phyloP scores from a whole-genome alignment of 2,329 filamentous ascomycete genomes.

The Knufia fluminis region DNA sequence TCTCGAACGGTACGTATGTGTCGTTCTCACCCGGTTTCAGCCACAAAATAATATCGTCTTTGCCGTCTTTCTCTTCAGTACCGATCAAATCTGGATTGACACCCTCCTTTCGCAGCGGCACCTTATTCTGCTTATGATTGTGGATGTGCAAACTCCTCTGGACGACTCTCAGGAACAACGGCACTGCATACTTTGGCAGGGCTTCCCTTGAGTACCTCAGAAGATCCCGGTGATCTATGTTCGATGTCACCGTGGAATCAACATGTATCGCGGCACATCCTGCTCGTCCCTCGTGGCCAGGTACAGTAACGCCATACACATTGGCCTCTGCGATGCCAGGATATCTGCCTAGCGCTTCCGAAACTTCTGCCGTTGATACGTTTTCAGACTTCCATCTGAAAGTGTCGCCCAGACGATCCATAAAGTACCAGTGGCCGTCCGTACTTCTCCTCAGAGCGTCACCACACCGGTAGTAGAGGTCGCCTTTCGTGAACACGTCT shows the following conservation, averaged over 20 bases:
- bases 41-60: constrained; percentile 28
- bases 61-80: constrained; percentile 17
- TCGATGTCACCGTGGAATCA: constrained; percentile 33
- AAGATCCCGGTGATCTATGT: constrained; percentile 53
- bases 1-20: constrained; percentile 19
- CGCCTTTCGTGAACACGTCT: constrained; percentile 63
- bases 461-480: constrained; percentile 77
- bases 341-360: constrained; percentile 62
- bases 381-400: constrained; percentile 64
- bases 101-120: constrained; percentile 42
- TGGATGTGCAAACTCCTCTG: constrained; percentile 52
- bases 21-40: constrained; percentile 14
- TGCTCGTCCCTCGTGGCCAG: constrained; percentile 72
- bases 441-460: constrained; percentile 64
- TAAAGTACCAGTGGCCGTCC: constrained; percentile 68
- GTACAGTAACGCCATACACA: constrained; percentile 73
- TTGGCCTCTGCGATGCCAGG: constrained; percentile 65
- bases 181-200: constrained; percentile 65
- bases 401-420: constrained; percentile 53
- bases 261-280: constrained; percentile 68
- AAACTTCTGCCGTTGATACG: constrained; percentile 72
- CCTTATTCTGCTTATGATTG: constrained; percentile 76
- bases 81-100: constrained; percentile 20
- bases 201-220: constrained; percentile 49
- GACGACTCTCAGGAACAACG: constrained; percentile 60